Percentiles rank a stretch among this genome's conserved stretches.
phyloP scores from a whole-genome alignment of 2,329 filamentous ascomycete genomes.

The Anthostomella pinea region DNA sequence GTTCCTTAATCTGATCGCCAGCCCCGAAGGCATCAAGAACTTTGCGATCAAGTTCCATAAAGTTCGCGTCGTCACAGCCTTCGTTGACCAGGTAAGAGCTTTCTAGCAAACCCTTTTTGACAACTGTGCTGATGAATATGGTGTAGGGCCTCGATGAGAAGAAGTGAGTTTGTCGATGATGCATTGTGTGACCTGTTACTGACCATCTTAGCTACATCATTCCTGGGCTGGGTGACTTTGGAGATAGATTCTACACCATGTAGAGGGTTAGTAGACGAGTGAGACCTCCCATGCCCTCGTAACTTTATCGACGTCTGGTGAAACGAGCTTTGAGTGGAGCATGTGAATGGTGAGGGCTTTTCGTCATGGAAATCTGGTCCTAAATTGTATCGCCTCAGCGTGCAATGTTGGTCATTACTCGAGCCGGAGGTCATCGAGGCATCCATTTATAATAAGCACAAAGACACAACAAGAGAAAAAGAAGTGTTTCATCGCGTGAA shows the following conservation, averaged over 20 bases:
- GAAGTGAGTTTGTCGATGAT: conserved; percentile 62
- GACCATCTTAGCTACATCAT: conserved; percentile 76
- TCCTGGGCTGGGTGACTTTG: conserved; percentile 91
- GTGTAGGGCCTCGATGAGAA: conserved; percentile 86
- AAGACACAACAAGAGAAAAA: too few species aligned
- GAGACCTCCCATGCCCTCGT: too few species aligned
- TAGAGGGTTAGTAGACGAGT: conserved; percentile 36
- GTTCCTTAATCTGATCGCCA: conserved; percentile 97
- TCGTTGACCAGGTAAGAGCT: conserved; percentile 81
- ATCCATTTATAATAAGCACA: too few species aligned
- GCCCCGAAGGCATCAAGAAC: conserved; percentile 83
- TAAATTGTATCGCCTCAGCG: too few species aligned
- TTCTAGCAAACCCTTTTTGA: conserved; percentile 5
- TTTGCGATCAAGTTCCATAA: conserved; percentile 89
- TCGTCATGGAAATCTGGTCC: too few species aligned
- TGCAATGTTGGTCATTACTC: too few species aligned
- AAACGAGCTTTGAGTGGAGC: too few species aligned
- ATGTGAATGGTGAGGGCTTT: too few species aligned
- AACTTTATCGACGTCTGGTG: too few species aligned
- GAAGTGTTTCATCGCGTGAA: too few species aligned
- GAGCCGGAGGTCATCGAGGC: too few species aligned
- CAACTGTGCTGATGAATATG: conserved; percentile 20
- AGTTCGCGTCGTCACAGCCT: conserved; percentile 88
- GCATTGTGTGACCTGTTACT: conserved; percentile 27
- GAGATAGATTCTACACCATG: conserved; percentile 92